Evolutionary conservation across 805 yeast species (phyloP).

Genomic region (Pichia nanzhaoensis): DNA sequence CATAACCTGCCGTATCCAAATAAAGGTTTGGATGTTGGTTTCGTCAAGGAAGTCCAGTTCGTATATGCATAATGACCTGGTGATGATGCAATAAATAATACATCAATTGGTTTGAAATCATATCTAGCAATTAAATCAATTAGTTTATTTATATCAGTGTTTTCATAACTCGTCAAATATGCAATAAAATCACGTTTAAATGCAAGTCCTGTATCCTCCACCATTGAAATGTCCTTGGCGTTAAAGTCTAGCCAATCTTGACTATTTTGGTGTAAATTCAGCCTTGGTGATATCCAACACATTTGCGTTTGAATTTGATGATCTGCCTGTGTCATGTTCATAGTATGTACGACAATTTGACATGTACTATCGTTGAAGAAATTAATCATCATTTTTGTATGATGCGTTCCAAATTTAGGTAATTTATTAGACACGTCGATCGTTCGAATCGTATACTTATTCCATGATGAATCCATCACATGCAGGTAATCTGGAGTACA

Average conservation of each 20-base stretch:
- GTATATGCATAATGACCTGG: conserved; percentile 36
- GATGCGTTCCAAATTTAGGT: conserved; percentile 44
- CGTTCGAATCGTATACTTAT: conserved; percentile 17
- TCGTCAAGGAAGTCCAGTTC: conserved; percentile 11
- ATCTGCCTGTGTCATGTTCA: conserved; percentile 51
- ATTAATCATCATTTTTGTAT: conserved; percentile 62
- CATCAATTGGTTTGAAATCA: conserved; percentile 43
- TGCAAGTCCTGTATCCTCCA: conserved; percentile 17
- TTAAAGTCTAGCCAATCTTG: conserved; percentile 6
- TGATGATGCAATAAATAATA: conserved; percentile 48
- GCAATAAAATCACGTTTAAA: conserved; percentile 41
- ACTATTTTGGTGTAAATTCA: conserved; percentile 11
- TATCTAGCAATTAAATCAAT: conserved; percentile 27
- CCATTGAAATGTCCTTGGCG: not conserved
- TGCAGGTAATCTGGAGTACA: conserved; percentile 28
- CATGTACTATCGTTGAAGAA: conserved; percentile 38
- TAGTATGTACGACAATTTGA: conserved; percentile 52
- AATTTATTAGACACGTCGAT: conserved; percentile 26
- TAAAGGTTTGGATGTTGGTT: conserved; percentile 9
- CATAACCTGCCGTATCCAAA: conserved; percentile 45
- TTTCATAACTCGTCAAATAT: conserved; percentile 41
- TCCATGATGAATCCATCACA: conserved; percentile 27
- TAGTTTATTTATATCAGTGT: conserved; percentile 24
- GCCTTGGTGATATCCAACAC: conserved; percentile 54
- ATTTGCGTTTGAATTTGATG: conserved; percentile 55